A percentile compares a stretch with the other conserved stretches of the same genome.
phyloP scores from a whole-genome alignment of 192 early-diverging fungal genomes.

The Backusella circina region DNA sequence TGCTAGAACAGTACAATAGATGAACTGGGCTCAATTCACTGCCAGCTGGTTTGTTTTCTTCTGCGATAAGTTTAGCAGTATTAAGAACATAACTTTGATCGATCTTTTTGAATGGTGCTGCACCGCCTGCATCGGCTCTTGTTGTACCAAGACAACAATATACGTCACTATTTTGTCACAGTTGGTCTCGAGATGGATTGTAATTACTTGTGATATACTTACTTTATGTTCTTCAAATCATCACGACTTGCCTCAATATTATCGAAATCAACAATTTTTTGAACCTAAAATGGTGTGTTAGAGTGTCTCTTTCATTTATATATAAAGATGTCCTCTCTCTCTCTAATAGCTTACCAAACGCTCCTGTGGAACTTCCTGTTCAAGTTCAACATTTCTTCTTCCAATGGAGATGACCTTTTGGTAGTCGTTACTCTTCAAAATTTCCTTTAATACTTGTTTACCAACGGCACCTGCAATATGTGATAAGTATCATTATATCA shows the following conservation, averaged over 20 bases:
- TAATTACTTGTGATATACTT: slow-evolving; percentile 7
- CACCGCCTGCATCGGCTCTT: slow-evolving; percentile 56
- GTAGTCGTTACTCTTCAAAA: slow-evolving; percentile 43
- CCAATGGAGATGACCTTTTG: slow-evolving; percentile 52
- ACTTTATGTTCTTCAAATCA: slow-evolving; percentile 46
- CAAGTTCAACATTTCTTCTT: slow-evolving; percentile 43
- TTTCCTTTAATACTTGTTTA: slow-evolving; percentile 49
- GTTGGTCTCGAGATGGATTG: slow-evolving; percentile 8
- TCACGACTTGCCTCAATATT: slow-evolving; percentile 44
- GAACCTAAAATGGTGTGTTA: slow-evolving; percentile 34
- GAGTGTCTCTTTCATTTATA: background rate
- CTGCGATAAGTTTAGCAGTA: slow-evolving; percentile 54
- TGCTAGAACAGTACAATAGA: slow-evolving; percentile 47
- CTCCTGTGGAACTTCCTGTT: slow-evolving; percentile 36
- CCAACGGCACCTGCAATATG: slow-evolving; percentile 51
- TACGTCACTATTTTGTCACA: slow-evolving; percentile 48
- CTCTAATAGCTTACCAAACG: slow-evolving; percentile 28
- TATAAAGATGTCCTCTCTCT: background rate
- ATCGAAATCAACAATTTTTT: slow-evolving; percentile 75
- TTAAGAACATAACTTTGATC: slow-evolving; percentile 77
- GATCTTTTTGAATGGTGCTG: slow-evolving; percentile 67
- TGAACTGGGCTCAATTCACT: slow-evolving; percentile 39
- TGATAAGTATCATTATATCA: background rate
- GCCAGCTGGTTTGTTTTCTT: slow-evolving; percentile 41
- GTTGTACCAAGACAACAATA: slow-evolving; percentile 78